Evolutionary conservation across 257 asterid species (phyloP).

Genomic region (Catharanthus roseus): DNA sequence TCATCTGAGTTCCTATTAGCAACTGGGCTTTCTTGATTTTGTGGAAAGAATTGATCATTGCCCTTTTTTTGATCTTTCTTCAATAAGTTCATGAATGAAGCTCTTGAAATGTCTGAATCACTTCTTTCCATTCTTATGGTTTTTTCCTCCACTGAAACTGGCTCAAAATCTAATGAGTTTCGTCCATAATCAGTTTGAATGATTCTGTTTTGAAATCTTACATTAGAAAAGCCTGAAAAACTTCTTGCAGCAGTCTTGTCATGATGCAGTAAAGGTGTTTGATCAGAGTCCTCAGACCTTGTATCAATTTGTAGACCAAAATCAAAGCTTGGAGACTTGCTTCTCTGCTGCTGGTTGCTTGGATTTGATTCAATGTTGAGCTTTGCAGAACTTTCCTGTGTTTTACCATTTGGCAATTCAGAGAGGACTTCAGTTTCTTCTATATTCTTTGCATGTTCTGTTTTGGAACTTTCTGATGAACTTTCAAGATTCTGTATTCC

Average conservation of each 20-base stretch:
- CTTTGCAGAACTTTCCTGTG: constrained; percentile 14
- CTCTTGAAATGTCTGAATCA: constrained; percentile 35
- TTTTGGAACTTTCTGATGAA: not conserved
- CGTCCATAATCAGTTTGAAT: constrained; percentile 20
- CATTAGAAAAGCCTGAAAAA: constrained; percentile 36
- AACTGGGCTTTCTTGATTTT: constrained; percentile 20
- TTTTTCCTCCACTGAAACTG: constrained; percentile 45
- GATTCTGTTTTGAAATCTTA: constrained; percentile 23
- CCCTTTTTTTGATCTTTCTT: constrained; percentile 15
- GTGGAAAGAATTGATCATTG: constrained; percentile 2
- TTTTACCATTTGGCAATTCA: not conserved
- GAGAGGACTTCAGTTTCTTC: constrained; percentile 15
- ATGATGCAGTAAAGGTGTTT: constrained; percentile 55
- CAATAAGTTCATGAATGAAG: constrained; percentile 19
- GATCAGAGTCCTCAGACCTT: constrained; percentile 54
- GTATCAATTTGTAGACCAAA: constrained; percentile 41
- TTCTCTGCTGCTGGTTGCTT: constrained; percentile 20
- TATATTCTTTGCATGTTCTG: constrained; percentile 10
- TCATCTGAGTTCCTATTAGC: constrained; percentile 15
- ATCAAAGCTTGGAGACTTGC: constrained; percentile 64
- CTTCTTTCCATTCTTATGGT: constrained; percentile 65
- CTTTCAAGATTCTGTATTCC: constrained; percentile 7
- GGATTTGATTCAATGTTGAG: constrained; percentile 21
- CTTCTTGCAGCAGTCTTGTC: constrained; percentile 48
- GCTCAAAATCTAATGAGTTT: constrained; percentile 26